Evolutionary conservation across 2,329 filamentous ascomycete genomes (phyloP).

Genomic region (Rhexocercosporidium sp.): DNA sequence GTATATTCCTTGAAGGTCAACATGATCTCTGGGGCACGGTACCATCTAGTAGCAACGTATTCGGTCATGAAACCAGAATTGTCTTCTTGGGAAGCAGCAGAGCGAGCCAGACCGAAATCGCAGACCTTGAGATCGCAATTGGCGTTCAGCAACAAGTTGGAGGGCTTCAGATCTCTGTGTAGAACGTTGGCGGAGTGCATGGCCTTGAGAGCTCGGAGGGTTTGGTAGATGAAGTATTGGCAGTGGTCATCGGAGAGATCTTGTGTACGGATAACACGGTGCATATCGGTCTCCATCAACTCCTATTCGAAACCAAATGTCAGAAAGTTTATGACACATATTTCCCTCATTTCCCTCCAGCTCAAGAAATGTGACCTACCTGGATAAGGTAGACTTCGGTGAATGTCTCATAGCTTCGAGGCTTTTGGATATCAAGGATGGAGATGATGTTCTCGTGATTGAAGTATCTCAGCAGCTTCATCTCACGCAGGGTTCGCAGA

Average conservation of each 20-base stretch:
- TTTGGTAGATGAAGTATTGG: slow-evolving; percentile 99
- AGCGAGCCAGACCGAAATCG: slow-evolving; percentile 95
- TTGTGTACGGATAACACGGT: slow-evolving; percentile 97
- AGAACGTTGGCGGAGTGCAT: slow-evolving; percentile 99
- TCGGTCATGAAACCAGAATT: slow-evolving; percentile 99
- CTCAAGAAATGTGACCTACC: slow-evolving; percentile 52
- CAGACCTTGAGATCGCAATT: slow-evolving; percentile 99
- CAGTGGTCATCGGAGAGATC: slow-evolving; percentile 99
- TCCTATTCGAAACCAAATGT: slow-evolving; percentile 59
- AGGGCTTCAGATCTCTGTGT: slow-evolving; percentile 96
- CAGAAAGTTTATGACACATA: slow-evolving; percentile 10
- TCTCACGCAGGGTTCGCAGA: slow-evolving; percentile 92
- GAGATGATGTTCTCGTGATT: slow-evolving; percentile 99
- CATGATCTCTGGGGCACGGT: slow-evolving; percentile 99
- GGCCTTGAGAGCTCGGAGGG: slow-evolving; percentile 93
- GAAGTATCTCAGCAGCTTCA: slow-evolving; percentile 98
- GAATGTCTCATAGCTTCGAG: slow-evolving; percentile 92
- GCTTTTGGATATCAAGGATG: slow-evolving; percentile 98
- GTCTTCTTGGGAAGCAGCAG: slow-evolving; percentile 95
- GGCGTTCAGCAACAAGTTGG: slow-evolving; percentile 94
- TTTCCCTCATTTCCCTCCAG: slow-evolving; percentile 6
- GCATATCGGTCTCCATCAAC: slow-evolving; percentile 99
- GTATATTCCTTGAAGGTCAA: slow-evolving; percentile 99
- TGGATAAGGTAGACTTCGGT: slow-evolving; percentile 99
- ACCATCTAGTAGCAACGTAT: slow-evolving; percentile 99